Evolutionary conservation across 1,284 basidiomycete species (phyloP).

Genomic region (Ganoderma multipileum): DNA sequence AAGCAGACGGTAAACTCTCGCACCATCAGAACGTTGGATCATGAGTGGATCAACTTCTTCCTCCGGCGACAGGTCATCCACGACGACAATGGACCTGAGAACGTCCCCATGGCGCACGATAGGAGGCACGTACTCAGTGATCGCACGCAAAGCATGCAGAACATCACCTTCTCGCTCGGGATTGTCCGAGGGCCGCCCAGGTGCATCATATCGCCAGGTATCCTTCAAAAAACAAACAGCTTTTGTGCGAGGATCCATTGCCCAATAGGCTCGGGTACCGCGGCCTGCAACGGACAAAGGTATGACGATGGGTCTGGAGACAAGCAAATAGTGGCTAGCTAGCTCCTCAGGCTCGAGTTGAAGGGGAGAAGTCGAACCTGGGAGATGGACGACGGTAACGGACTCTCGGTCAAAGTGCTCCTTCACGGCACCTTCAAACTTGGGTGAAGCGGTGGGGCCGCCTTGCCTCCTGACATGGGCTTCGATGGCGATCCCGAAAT

Average conservation of each 20-base stretch:
- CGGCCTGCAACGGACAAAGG: conserved; percentile 13
- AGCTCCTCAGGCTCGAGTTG: not conserved
- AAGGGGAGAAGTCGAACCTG: not conserved
- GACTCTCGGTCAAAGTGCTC: conserved; percentile 6
- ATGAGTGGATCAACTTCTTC: not conserved
- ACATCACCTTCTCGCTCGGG: conserved; percentile 17
- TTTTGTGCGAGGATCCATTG: conserved; percentile 3
- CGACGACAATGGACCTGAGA: not conserved
- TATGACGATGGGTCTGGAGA: conserved; percentile 15
- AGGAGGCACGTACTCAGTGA: conserved; percentile 18
- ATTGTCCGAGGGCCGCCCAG: not conserved
- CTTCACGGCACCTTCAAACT: not conserved
- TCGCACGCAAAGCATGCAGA: not conserved
- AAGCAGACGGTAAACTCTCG: not conserved
- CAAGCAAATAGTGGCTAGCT: not conserved
- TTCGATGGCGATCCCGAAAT: not conserved
- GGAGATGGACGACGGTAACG: not conserved
- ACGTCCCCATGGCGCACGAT: conserved; percentile 22
- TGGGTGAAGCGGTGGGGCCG: not conserved
- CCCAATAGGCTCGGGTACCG: conserved; percentile 24
- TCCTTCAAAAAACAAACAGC: conserved; percentile 17
- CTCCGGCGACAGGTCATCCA: too few species aligned
- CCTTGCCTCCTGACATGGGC: not conserved
- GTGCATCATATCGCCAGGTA: conserved; percentile 15
- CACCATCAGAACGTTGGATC: not conserved